Conservation (phyloP, 306 rosid genomes). For the Dryas drummondii region DNA sequence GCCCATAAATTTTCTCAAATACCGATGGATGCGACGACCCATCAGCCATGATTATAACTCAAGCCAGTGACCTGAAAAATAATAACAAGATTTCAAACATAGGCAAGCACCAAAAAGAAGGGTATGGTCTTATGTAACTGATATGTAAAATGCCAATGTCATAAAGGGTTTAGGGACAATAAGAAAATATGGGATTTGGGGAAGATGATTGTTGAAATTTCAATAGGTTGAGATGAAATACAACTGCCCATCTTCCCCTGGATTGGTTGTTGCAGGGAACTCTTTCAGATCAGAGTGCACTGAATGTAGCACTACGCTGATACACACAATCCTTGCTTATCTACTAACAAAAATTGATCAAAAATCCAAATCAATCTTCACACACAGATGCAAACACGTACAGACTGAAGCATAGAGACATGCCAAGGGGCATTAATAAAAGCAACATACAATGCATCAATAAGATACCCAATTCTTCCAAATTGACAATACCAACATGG, state of each 20-base stretch:
- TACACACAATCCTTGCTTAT: conserved; percentile 76
- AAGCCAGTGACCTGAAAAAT: conserved; percentile 45
- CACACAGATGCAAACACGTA: too few species aligned
- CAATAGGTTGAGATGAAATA: conserved; percentile 36
- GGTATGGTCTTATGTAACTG: neutral
- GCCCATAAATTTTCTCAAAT: conserved; percentile 69
- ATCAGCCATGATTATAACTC: conserved; percentile 62
- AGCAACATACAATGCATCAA: neutral
- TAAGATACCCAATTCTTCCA: neutral
- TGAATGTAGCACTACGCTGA: conserved; percentile 55
- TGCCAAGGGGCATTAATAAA: too few species aligned
- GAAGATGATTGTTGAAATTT: conserved; percentile 74
- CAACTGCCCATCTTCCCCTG: conserved; percentile 83
- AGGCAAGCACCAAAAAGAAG: neutral
- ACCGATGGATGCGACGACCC: conserved; percentile 57
- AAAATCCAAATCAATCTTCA: too few species aligned
- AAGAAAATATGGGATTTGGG: conserved; percentile 27
- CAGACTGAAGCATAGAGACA: too few species aligned
- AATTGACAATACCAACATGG: neutral
- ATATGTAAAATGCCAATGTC: neutral
- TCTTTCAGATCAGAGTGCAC: conserved; percentile 70
- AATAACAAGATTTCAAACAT: conserved; percentile 13
- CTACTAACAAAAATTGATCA: too few species aligned
- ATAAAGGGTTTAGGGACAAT: too few species aligned
- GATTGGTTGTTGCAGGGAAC: conserved; percentile 52